phyloP scores from a whole-genome alignment of 208 protist genomes.

The Acanthamoeba quina region DNA sequence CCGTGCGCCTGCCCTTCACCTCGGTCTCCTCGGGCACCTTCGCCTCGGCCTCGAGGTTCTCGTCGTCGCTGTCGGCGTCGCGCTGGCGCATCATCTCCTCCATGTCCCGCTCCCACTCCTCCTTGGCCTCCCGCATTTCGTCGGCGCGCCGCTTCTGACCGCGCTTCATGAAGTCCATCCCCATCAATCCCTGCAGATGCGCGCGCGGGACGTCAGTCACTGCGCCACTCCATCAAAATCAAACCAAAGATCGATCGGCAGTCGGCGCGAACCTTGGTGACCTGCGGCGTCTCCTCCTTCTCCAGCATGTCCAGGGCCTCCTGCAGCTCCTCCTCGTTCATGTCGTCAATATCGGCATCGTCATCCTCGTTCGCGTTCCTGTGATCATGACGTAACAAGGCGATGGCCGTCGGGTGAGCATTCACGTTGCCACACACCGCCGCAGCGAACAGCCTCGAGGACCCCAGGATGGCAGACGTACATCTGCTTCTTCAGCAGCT shows the following conservation, averaged over 20 bases:
- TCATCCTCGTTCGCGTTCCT: slow-evolving; percentile 47
- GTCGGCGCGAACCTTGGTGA: slow-evolving; percentile 25
- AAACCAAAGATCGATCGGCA: not conserved
- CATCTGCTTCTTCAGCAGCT: slow-evolving; percentile 72
- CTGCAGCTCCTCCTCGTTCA: slow-evolving; percentile 62
- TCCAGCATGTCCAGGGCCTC: slow-evolving; percentile 16
- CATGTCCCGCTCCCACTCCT: slow-evolving; percentile 58
- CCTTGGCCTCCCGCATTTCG: slow-evolving; percentile 22
- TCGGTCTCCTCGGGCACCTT: not conserved
- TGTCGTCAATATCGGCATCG: slow-evolving; percentile 36
- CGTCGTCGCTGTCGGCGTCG: slow-evolving; percentile 19
- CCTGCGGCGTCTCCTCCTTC: slow-evolving; percentile 16
- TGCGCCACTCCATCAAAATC: not conserved
- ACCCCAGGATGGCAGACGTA: not conserved
- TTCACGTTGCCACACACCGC: no score
- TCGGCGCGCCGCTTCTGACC: slow-evolving; percentile 41
- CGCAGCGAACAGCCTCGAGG: no score
- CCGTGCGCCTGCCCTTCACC: slow-evolving; percentile 9
- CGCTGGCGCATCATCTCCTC: slow-evolving; percentile 2
- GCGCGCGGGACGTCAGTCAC: no score
- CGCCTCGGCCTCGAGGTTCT: not conserved
- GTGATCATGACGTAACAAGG: not conserved
- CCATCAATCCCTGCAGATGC: slow-evolving; percentile 50
- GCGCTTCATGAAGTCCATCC: slow-evolving; percentile 67
- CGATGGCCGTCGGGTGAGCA: no score